Evolutionary conservation across 805 yeast species (phyloP), one percentile per base, ranked within the genome.

Genomic region (Candida jianshihensis): DNA sequence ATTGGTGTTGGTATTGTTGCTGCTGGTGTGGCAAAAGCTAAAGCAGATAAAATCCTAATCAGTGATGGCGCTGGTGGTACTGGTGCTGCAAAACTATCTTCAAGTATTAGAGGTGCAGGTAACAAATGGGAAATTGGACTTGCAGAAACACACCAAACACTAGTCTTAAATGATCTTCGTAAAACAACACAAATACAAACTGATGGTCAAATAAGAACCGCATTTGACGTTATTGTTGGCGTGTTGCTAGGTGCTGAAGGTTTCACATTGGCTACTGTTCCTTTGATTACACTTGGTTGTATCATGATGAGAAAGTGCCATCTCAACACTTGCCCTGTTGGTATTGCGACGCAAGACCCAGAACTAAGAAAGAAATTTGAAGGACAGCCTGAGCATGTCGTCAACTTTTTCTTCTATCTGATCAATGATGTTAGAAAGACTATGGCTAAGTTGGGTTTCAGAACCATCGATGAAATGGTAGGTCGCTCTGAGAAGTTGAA

Each of bases 21-120:
- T 19, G 87, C 97, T 30, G 98, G 98, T 74, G 98, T 90, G 20
- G 97, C 97, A 42, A 90, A 90, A 67, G 98, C 98, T 15, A 94
- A 92, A 58, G 96, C 97, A 12, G 97, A 92, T 59, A 96, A 90
- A 58, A 83, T 90, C 54, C 73, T 90, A 57, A 85, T 90, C 46
- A 85, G 96, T 42, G 97, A 97, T 54, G 97, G 94, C 57, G 97
- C 90, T 63, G 98, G 98, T 75, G 98, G 98, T 70, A 90, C 98
- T 40, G 98, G 98, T 79, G 98, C 98, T 41, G 90, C 96, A 41
- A 78, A 94, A 61, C 10, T 29, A 17, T 86, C 94, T 87, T 89
- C 97, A 16, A 92, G 96, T 59, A 88, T 90, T 59, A 89, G 89
- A 61, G 81, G 89, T 59, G 96, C 98, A 40, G 97, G 98, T 64